A percentile compares a stretch with the other conserved stretches of the same genome.
phyloP scores from a whole-genome alignment of 129 eudicot species.

The Flaveria brownii region DNA sequence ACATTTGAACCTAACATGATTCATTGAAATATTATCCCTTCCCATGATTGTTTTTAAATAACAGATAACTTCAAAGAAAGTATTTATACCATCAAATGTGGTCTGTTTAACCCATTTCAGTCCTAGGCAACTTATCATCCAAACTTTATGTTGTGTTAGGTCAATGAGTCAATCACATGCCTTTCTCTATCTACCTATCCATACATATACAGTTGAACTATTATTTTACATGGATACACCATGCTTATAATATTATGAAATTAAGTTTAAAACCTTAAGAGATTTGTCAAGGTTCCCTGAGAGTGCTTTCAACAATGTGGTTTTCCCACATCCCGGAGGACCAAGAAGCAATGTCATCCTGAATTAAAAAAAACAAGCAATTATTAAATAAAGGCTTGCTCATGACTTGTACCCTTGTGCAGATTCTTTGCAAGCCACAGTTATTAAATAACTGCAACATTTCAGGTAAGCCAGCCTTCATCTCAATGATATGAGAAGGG shows the following conservation, averaged over 20 bases:
- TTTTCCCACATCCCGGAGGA: conserved; percentile 91
- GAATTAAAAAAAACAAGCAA: conserved; percentile 25
- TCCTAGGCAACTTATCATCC: background rate
- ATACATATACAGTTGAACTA: background rate
- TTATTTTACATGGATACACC: background rate
- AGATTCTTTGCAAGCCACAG: background rate
- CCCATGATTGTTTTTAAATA: no score
- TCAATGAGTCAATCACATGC: no score
- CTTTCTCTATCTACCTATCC: no score
- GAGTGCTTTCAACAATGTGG: conserved; percentile 72
- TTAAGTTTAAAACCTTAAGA: conserved; percentile 49
- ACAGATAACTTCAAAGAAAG: no score
- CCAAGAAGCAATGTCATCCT: conserved; percentile 89
- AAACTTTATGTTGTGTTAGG: no score
- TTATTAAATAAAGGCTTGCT: background rate
- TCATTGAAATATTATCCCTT: no score
- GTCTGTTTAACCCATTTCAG: conserved; percentile 5
- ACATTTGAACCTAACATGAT: no score
- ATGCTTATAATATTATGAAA: conserved; percentile 10
- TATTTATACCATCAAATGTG: background rate
- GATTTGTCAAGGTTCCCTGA: conserved; percentile 71
- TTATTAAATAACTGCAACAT: background rate
- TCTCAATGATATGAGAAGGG: background rate
- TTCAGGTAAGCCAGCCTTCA: background rate
- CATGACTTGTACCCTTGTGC: background rate